Conservation (phyloP, 106 monocot species). For the Amphibolis antarctica region DNA sequence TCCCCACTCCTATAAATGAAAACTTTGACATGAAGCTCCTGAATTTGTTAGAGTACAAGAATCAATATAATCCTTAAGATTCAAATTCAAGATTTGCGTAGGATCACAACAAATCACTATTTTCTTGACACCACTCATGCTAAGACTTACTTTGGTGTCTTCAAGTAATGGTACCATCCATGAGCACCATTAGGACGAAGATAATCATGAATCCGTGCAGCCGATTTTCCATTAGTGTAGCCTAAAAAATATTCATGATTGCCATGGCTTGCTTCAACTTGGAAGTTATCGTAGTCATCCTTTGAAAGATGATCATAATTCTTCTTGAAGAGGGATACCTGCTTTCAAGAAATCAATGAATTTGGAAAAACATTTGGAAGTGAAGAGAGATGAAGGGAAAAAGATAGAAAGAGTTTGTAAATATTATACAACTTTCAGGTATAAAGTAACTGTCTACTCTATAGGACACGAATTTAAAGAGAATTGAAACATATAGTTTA, state of each 20-base stretch:
- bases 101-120: too few relatives aligned
- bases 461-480: not conserved
- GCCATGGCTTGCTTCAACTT: slow-evolving; percentile 79
- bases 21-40: too few relatives aligned
- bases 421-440: not conserved
- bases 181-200: slow-evolving; percentile 88
- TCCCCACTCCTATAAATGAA: too few relatives aligned
- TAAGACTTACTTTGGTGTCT: slow-evolving; percentile 51
- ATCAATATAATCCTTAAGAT: too few relatives aligned
- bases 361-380: not conserved
- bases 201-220: slow-evolving; percentile 78
- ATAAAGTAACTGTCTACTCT: not conserved
- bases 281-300: slow-evolving; percentile 64
- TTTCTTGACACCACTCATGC: not conserved
- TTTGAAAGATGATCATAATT: slow-evolving; percentile 89
- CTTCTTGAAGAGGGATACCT: slow-evolving; percentile 96
- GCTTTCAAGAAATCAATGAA: not conserved
- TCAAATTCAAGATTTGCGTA: too few relatives aligned
- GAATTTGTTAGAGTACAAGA: too few relatives aligned
- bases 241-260: slow-evolving; percentile 87
- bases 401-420: not conserved
- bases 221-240: slow-evolving; percentile 90
- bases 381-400: not conserved
- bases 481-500: not conserved
- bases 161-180: slow-evolving; percentile 88